Evolutionary conservation across 192 early-diverging fungal genomes (phyloP).

Genomic region (Podila clonocystis): DNA sequence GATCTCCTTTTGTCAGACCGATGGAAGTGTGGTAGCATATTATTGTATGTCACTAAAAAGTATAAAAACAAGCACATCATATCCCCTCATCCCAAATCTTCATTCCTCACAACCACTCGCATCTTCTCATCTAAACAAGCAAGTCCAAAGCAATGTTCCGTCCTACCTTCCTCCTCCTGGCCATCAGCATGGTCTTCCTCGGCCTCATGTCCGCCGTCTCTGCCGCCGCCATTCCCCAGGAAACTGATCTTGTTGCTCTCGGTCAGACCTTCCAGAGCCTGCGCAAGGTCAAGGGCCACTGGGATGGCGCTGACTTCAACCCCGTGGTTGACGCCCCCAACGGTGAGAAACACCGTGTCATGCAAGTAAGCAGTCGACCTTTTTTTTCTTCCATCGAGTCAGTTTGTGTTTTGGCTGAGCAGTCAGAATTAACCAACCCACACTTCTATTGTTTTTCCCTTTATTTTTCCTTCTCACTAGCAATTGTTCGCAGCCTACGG

Average conservation of each 20-base stretch:
- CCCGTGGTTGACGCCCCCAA: conserved; percentile 29
- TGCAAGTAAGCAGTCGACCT: conserved; percentile 23
- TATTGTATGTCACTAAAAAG: too few relatives aligned
- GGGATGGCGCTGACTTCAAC: conserved; percentile 31
- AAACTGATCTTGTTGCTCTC: conserved; percentile 9
- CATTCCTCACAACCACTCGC: too few relatives aligned
- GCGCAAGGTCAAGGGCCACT: conserved; percentile 42
- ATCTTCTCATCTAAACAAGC: background rate
- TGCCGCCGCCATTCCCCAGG: conserved; percentile 7
- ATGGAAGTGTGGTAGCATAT: too few relatives aligned
- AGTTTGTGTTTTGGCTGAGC: background rate
- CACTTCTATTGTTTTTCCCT: too few relatives aligned
- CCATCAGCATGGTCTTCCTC: conserved; percentile 16
- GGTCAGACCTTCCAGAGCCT: conserved; percentile 37
- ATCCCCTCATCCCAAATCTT: too few relatives aligned
- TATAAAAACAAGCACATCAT: too few relatives aligned
- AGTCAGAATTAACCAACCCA: background rate
- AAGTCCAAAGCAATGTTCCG: conserved; percentile 10
- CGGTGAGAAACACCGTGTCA: conserved; percentile 42
- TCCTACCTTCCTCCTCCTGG: conserved; percentile 6
- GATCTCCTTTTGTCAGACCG: too few relatives aligned
- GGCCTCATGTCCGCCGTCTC: conserved; percentile 9
- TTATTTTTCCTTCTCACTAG: background rate
- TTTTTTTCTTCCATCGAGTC: background rate
- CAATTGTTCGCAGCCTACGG: conserved; percentile 6